Evolutionary conservation across 2,329 filamentous ascomycete genomes (phyloP), one percentile per base, ranked within the genome.

Genomic region (Aspergillus chevalieri): DNA sequence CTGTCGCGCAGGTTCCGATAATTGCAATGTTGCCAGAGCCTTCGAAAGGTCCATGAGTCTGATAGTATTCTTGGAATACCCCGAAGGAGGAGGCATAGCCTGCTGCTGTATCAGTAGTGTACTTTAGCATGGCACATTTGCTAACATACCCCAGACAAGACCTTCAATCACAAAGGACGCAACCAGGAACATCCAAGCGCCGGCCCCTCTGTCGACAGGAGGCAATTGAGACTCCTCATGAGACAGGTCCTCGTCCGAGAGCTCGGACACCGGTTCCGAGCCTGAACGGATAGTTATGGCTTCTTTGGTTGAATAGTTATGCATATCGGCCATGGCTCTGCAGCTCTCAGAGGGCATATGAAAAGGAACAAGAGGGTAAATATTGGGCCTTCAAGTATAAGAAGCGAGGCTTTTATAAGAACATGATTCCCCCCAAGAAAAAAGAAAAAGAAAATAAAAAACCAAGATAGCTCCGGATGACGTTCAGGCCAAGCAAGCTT

Each of bases 151-250:
- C 77, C 78, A 81, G 43, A 81, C 72, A 2, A 80, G 64, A 22
- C 72, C 75, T 60, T 81, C 78, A 41, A 82, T 68, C 24, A 75
- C 61, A 55, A 78, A 80, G 36, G 74, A 75, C 0, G 73, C 77
- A 6, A 70, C 66, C 3, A 81, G 62, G 54, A 78, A 77, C 10
- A 78, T 54, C 64, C 69, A 75, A 15, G 71, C 73, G 30, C 66
- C 52, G 53, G 65, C 67, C 3, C 72, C 72, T 43, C 65, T 53
- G 48, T 72, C 69, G 7, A 65, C 60, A 3, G 58, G 64, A 17
- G 68, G 67, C 5, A 71, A 19, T 8, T 19, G 34, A 8, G 34
- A n/a, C 3, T 38, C 34, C n/a, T 38, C 34, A 17, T 38, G n/a
- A 19, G 34, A 19, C 34, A 38, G 34, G n/a, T n/a, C 34, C n/a